Evolutionary conservation across 805 yeast species (phyloP), one percentile per base, ranked within the genome.

Genomic region (Spathaspora girioi): DNA sequence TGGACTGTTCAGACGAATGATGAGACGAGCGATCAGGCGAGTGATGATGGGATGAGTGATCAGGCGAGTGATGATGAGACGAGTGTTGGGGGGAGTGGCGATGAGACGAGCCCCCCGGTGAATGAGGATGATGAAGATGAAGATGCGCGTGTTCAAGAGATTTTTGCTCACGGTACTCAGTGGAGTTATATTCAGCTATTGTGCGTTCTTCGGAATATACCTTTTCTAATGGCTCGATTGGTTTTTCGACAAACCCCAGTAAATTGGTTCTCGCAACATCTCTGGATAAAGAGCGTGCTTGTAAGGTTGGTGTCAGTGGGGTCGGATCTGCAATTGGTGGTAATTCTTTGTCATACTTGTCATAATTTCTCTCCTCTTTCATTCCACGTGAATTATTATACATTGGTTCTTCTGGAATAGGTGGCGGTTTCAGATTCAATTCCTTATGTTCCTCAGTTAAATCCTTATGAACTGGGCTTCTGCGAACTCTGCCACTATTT

Each of bases 11-110:
- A 4, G 40, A n/a, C 5, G 17, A 29, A 29, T 29, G 32, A 10
- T 27, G 29, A 9, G 11, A 29, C 9, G 32, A 29, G 32, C 9
- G 14, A 5, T 8, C 19, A 5, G 42, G 19, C 15, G 42, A 38
- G 42, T 10, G 42, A 12, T 38, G 42, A 7, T 27, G 29, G 29
- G 11, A 29, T 29, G 32, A 29, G 32, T 29, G 14, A 5, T 8
- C 19, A 5, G 42, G 19, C 15, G 42, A 38, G 42, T 10, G 42
- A 12, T 38, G 42, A 7, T 14, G 41, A 12, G 43, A 19, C 9
- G 20, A 17, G 2, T 40, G 20, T 19, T 40, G 12, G 9, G 54
- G 59, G 14, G 58, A 52, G 23, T 52, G n/a, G n/a, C n/a, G n/a
- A n/a, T 27, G 29, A 9, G 11, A 29, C 9, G 32, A 29, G 32